Conservation (phyloP, 2,329 filamentous ascomycete genomes). For the Neopestalotiopsis clavispora region DNA sequence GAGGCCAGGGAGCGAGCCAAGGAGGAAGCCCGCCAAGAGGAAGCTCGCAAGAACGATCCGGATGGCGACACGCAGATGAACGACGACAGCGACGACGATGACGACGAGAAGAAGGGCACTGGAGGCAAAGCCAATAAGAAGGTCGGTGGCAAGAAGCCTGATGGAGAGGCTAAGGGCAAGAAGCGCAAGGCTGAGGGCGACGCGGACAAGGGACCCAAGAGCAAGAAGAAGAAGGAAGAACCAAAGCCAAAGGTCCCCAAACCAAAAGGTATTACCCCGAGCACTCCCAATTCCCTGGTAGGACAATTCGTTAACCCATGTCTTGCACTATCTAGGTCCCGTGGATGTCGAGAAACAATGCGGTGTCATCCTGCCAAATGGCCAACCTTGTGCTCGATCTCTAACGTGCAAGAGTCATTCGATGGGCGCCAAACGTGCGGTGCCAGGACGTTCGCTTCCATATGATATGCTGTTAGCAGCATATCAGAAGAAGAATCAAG, state of each 20-base stretch:
- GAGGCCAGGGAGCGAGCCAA: slow-evolving; percentile 72
- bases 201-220: slow-evolving; percentile 81
- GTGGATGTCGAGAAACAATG: slow-evolving; percentile 95
- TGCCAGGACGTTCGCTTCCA: slow-evolving; percentile 83
- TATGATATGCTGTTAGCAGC: slow-evolving; percentile 91
- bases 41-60: slow-evolving; percentile 56
- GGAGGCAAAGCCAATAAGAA: slow-evolving; percentile 63
- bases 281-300: neutral
- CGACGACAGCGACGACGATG: slow-evolving; percentile 55
- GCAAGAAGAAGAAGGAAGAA: slow-evolving; percentile 95
- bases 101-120: slow-evolving; percentile 45
- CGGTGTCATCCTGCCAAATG: slow-evolving; percentile 84
- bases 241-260: slow-evolving; percentile 83
- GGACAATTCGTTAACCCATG: slow-evolving; percentile 19
- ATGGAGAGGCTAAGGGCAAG: slow-evolving; percentile 72
- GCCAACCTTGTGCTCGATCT: slow-evolving; percentile 84
- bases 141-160: slow-evolving; percentile 67
- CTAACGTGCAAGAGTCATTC: slow-evolving; percentile 92
- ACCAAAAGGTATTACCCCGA: slow-evolving; percentile 69
- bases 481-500: slow-evolving; percentile 98
- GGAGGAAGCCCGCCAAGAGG: slow-evolving; percentile 63
- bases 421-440: slow-evolving; percentile 93
- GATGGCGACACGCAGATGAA: slow-evolving; percentile 42
- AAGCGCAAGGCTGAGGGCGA: slow-evolving; percentile 79
- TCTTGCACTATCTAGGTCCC: slow-evolving; percentile 58